Evolutionary conservation across 2,329 filamentous ascomycete species (phyloP), one percentile per base, ranked within the genome.

Genomic region (Xylaria sp.): DNA sequence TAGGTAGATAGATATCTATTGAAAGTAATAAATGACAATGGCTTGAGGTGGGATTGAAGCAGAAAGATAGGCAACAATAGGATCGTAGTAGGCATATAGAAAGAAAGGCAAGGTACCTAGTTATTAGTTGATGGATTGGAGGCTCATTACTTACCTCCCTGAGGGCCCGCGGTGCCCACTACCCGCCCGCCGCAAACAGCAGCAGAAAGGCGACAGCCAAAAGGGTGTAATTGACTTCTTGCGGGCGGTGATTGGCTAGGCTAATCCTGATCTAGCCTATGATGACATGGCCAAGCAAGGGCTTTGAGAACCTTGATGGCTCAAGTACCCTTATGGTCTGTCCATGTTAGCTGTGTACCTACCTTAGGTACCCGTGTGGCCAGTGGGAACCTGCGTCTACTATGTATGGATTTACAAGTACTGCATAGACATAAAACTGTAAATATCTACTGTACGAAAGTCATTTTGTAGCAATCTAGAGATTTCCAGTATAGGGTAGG

Each of bases 291-390:
- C 72, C 73, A 72, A 74, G 72, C 65, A 42, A 36, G 7, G 20
- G 59, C 36, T 42, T 44, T 57, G 73, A 63, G 72, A 51, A 76
- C 75, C 75, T 75, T 76, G 75, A 76, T 75, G 75, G 74, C 62
- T 65, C 5, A 46, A 31, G 15, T 20, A 62, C 59, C 36, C 46
- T 60, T 38, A 20, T 44, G 56, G 51, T 15, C n/a, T 15, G 31
- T n/a, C 23, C 15, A 42, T 49, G 31, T 33, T 33, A 33, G 33
- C 33, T 33, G 33, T 33, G 33, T 33, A 33, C 48, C 17, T 56
- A 13, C 17, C 28, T 36, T 28, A 26, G 36, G 20, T 40, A 59
- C 36, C 56, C 42, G 26, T 46, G 54, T 54, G 54, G 54, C 31
- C 40, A 2, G 5, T 36, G 31, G n/a, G 10, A 36, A 54, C 48